A percentile compares a stretch with the other conserved stretches of the same genome.
These are phyloP conservation scores for Magnaporthiopsis rhizophila DNA, from an alignment of 2,329 filamentous ascomycete species.

Conservation along the genomic window DNA sequence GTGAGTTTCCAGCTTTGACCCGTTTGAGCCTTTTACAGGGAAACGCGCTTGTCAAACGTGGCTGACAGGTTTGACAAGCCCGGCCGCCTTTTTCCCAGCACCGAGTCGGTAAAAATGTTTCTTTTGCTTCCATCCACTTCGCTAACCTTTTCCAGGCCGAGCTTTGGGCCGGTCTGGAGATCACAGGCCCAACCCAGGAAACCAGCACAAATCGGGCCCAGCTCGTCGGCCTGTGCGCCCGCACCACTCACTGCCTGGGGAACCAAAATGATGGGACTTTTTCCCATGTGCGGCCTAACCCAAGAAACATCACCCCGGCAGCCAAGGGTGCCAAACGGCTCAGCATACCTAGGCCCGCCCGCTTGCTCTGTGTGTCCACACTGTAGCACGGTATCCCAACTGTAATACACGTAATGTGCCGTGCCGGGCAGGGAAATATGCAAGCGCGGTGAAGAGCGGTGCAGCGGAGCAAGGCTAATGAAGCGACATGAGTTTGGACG, in stretches of 20 bases:
- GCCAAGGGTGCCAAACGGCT: not conserved
- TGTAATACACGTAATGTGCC: not conserved
- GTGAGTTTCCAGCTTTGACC: not conserved
- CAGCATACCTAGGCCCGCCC: too few species aligned
- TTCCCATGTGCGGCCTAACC: not conserved
- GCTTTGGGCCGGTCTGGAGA: not conserved
- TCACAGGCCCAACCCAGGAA: too few species aligned
- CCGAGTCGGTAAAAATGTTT: not conserved
- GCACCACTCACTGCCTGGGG: not conserved
- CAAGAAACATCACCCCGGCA: not conserved
- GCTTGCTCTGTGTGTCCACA: not conserved
- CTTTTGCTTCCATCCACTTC: too few species aligned
- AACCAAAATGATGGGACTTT: not conserved
- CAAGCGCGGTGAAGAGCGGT: not conserved
- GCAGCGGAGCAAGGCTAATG: not conserved
- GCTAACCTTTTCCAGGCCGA: not conserved
- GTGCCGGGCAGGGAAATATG: not conserved
- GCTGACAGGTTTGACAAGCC: not conserved
- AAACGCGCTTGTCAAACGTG: not conserved
- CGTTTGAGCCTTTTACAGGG: not conserved
- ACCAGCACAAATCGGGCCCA: not conserved
- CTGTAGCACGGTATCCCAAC: not conserved
- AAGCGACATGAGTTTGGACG: not conserved
- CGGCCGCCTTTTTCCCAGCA: not conserved
- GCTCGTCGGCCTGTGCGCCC: not conserved